Evolutionary conservation across 1,139 yeast genomes (phyloP), one percentile per base, ranked within the genome.

Genomic region (Debaryomyces coudertii): DNA sequence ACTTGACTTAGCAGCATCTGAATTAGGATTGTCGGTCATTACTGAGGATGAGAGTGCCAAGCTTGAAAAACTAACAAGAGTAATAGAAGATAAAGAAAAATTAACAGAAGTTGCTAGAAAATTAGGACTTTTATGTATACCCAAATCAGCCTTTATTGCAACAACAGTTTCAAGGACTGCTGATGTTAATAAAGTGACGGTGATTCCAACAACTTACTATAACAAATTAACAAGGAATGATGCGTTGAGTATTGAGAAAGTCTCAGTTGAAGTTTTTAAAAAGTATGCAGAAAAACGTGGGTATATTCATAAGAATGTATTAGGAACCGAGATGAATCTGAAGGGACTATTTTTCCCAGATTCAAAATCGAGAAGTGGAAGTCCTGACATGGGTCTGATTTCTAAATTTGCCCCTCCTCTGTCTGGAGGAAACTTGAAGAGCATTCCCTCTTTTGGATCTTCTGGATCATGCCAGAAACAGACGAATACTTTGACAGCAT

Each of bases 151-250:
- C 3, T 84, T 79, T 54, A 66, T 85, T 49, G 81, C 87, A 2
- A 83, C 88, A 0, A 81, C 84, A 2, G 75, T 77, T 27, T 76
- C 80, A 8, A 74, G 79, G 55, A 65, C 63, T 7, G 82, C 87
- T 1, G 87, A 83, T 49, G 63, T 73, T n/a, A 66, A 69, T 9
- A 79, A 80, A 53, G 84, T 84, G 30, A 83, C 83, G 46, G 82
- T 84, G 6, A 60, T 86, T 31, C 90, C 92, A 11, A 69, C 77
- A 7, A 74, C 82, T 3, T 85, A 85, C 58, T 86, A 83, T 62
- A 77, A 77, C 53, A 82, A 81, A 58, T 64, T 85, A 51, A 63
- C 80, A 15, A 72, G 70, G 46, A 68, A 69, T 41, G 80, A 76
- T 47, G 54, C 68, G 2, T 56, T 76, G 53, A 66, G 72, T 18